Evolutionary conservation across 495 filamentous ascomycete genomes (phyloP).

Genomic region (Annulohypoxylon maeteangense): DNA sequence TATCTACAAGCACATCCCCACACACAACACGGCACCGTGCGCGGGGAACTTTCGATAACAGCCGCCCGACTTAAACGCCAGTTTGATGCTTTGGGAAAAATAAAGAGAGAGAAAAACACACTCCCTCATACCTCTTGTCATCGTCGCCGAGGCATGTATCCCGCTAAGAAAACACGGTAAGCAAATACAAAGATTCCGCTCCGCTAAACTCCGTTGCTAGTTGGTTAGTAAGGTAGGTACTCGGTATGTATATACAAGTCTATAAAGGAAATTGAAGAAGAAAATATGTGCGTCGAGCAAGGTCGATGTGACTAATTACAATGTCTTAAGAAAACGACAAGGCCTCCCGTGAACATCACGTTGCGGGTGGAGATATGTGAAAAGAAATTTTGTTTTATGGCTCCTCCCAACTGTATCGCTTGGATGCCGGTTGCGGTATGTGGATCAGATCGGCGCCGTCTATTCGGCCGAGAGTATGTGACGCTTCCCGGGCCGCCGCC

Average conservation of each 20-base stretch:
- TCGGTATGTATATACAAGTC: conserved; percentile 14
- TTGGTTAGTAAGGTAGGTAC: neutral
- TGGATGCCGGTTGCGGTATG: conserved; percentile 61
- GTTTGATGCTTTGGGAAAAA: conserved; percentile 27
- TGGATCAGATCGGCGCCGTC: conserved; percentile 60
- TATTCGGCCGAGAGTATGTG: conserved; percentile 32
- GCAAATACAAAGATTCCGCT: conserved; percentile 28
- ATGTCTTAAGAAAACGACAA: conserved; percentile 1
- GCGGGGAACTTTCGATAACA: neutral
- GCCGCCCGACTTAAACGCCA: conserved; percentile 24
- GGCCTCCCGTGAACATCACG: neutral
- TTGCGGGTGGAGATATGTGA: neutral
- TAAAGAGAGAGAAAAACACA: neutral
- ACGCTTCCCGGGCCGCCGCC: conserved; percentile 43
- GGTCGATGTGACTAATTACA: conserved; percentile 20
- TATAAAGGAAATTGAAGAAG: conserved; percentile 13
- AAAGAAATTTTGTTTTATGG: conserved; percentile 29
- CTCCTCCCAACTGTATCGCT: conserved; percentile 65
- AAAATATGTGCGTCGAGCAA: conserved; percentile 37
- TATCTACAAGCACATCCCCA: neutral
- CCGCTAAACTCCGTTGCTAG: conserved; percentile 45
- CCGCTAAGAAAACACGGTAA: neutral
- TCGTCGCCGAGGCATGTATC: conserved; percentile 13
- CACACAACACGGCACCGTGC: neutral
- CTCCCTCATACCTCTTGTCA: conserved; percentile 15